Percentiles rank a stretch among this genome's conserved stretches.
Evolutionary conservation across 352 stramenopile genomes (phyloP).

Genomic region (Aphanomyces euteiches): DNA sequence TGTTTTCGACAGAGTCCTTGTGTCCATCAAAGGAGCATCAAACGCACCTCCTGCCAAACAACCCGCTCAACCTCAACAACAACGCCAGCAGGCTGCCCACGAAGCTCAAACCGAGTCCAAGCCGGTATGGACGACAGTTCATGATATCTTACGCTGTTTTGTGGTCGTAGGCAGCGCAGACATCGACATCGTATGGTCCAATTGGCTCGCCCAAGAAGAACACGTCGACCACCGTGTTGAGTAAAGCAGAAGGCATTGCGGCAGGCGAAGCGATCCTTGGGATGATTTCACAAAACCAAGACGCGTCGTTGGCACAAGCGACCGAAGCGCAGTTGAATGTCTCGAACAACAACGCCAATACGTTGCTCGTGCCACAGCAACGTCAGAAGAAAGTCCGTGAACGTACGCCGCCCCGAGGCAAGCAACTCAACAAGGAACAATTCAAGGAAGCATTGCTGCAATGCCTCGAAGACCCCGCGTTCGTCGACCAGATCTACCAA

Average conservation of each 20-base stretch:
- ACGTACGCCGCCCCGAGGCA: conserved; percentile 28
- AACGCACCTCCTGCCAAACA: conserved; percentile 10
- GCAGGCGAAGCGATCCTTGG: conserved; percentile 77
- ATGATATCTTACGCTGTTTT: conserved; percentile 29
- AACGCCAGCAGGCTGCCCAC: conserved; percentile 18
- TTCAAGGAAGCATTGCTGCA: conserved; percentile 80
- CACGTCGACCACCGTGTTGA: conserved; percentile 55
- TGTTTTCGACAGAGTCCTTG: conserved; percentile 40
- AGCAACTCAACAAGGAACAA: conserved; percentile 74
- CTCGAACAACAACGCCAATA: neutral
- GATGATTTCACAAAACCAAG: conserved; percentile 56
- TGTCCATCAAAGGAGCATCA: conserved; percentile 8
- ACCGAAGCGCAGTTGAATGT: neutral
- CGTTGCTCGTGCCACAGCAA: conserved; percentile 2
- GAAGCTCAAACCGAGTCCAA: conserved; percentile 6
- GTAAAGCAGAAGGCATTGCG: conserved; percentile 71
- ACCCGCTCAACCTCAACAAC: conserved; percentile 27
- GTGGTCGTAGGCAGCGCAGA: neutral
- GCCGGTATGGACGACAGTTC: conserved; percentile 19
- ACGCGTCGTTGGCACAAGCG: neutral
- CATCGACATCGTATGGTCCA: neutral
- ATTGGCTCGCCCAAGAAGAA: conserved; percentile 30
- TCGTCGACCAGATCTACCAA: conserved; percentile 87
- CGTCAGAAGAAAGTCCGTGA: conserved; percentile 37
- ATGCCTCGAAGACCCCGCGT: conserved; percentile 74